Evolutionary conservation across 2,329 filamentous ascomycete genomes (phyloP), one percentile per base, ranked within the genome.

Genomic region (Clonostachys byssicola): DNA sequence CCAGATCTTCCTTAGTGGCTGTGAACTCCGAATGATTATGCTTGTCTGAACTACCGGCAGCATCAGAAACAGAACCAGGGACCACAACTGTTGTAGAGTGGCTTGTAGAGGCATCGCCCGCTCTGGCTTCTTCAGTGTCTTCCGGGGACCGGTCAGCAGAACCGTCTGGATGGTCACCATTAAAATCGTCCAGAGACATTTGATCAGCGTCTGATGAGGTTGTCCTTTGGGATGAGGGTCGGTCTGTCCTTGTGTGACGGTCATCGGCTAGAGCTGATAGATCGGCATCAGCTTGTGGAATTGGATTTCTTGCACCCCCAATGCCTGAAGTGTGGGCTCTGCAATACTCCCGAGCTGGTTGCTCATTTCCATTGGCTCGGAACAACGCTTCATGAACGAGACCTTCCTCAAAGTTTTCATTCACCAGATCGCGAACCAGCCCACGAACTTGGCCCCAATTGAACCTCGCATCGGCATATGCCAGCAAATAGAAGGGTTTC

Each of bases 351-450:
- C 75, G 72, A 7, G 89, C 83, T 23, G 73, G 68, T 3, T 70
- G 62, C 5, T 66, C 57, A 46, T 78, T 78, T 47, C 89, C 89
- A 58, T 89, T 87, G 57, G 89, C 89, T 47, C 92, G 83, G 63
- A 89, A 96, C 0, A 94, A 70, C 33, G 89, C 91, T 65, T 97
- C 92, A 34, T 80, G 77, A 7, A 80, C 86, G 45, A 96, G 72
- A 12, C 81, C 79, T 40, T 78, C 70, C 17, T 83, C 73, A 42
- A 64, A 66, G 2, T 58, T 60, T 12, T 57, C 58, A 18, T 55
- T 55, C 5, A 62, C 46, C 17, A 73, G 57, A 17, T 68, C 65
- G 17, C 54, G 59, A 5, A 69, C 57, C 4, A 60, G 56, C 13
- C 47, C 50, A 5, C 58, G 59, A 44, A 62, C 55, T 9, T 53